Conservation (phyloP, 371 early-diverging fungal genomes). For the Mucor ambiguus region DNA sequence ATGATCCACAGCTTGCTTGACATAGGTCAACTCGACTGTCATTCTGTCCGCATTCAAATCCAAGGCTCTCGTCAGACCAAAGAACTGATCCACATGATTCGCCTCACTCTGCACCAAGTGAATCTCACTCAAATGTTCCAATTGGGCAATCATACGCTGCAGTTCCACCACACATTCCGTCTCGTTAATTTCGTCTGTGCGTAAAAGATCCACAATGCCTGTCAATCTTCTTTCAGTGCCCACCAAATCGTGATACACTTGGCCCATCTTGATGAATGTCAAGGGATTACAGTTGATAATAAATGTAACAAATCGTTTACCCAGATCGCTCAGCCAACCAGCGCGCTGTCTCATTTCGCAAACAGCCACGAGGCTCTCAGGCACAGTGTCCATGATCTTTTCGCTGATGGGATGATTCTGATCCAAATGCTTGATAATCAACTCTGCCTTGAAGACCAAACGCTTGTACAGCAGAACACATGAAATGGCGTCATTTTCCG, state of each 20-base stretch:
- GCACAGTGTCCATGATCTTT: slow-evolving; percentile 56
- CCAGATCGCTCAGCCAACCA: slow-evolving; percentile 67
- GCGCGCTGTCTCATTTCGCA: slow-evolving; percentile 74
- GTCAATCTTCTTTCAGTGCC: slow-evolving; percentile 65
- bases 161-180: slow-evolving; percentile 62
- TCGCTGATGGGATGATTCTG: slow-evolving; percentile 66
- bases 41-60: slow-evolving; percentile 71
- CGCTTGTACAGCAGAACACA: slow-evolving; percentile 78
- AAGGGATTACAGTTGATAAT: slow-evolving; percentile 70
- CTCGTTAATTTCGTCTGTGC: slow-evolving; percentile 74
- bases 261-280: slow-evolving; percentile 69
- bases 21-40: slow-evolving; percentile 60
- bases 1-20: slow-evolving; percentile 40
- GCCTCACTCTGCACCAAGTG: slow-evolving; percentile 50
- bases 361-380: slow-evolving; percentile 53
- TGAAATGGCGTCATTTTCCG: slow-evolving; percentile 79
- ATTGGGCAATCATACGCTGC: slow-evolving; percentile 64
- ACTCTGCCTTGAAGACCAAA: slow-evolving; percentile 76
- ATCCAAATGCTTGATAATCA: slow-evolving; percentile 78
- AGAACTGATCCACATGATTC: slow-evolving; percentile 55
- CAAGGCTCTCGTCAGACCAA: slow-evolving; percentile 54
- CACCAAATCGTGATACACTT: slow-evolving; percentile 69
- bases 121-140: slow-evolving; percentile 69
- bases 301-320: slow-evolving; percentile 69
- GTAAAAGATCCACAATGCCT: slow-evolving; percentile 66